These are phyloP conservation scores for Phlegmacium glaucopus DNA, from an alignment of 768 basidiomycete genomes.

Conservation along the genomic window DNA sequence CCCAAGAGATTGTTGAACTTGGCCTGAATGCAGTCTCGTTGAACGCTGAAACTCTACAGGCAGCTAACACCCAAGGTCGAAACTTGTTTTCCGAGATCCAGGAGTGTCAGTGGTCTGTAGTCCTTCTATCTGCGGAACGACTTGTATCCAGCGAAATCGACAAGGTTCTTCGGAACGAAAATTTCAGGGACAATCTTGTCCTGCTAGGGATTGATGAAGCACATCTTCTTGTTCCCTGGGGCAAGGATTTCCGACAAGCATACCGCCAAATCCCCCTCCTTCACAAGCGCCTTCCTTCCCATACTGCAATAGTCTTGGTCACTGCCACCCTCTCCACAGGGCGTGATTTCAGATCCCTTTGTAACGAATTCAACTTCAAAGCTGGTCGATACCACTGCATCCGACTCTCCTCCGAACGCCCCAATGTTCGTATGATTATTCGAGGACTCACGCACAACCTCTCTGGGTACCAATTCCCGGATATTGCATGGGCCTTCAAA, in stretches of 20 bases:
- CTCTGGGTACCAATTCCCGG: no score
- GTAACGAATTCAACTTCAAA: slow-evolving; percentile 3
- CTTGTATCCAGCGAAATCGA: slow-evolving; percentile 11
- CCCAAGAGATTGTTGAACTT: slow-evolving; percentile 13
- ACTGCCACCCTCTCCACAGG: slow-evolving; percentile 11
- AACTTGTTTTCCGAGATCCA: slow-evolving; percentile 16
- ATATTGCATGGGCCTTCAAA: no score
- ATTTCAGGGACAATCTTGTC: slow-evolving; percentile 12
- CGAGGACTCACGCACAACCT: no score
- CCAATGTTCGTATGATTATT: background rate
- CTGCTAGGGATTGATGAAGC: slow-evolving; percentile 18
- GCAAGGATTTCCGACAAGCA: no score
- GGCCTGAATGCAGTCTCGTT: slow-evolving; percentile 15
- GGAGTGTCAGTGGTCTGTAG: slow-evolving; percentile 13
- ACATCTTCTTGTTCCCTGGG: slow-evolving; percentile 15
- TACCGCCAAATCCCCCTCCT: no score
- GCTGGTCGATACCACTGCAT: slow-evolving; percentile 3
- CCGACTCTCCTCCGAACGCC: slow-evolving; percentile 8
- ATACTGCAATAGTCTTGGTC: slow-evolving; percentile 10
- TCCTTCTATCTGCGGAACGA: slow-evolving; percentile 16
- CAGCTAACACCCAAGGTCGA: slow-evolving; percentile 8
- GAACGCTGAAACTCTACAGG: slow-evolving; percentile 12
- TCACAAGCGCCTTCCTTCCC: background rate
- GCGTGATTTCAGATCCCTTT: slow-evolving; percentile 5
- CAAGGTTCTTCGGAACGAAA: slow-evolving; percentile 8